A percentile compares a stretch with the other conserved stretches of the same genome.
Evolutionary conservation across 2,329 filamentous ascomycete genomes (phyloP).

Genomic region (Cladophialophora immunda): DNA sequence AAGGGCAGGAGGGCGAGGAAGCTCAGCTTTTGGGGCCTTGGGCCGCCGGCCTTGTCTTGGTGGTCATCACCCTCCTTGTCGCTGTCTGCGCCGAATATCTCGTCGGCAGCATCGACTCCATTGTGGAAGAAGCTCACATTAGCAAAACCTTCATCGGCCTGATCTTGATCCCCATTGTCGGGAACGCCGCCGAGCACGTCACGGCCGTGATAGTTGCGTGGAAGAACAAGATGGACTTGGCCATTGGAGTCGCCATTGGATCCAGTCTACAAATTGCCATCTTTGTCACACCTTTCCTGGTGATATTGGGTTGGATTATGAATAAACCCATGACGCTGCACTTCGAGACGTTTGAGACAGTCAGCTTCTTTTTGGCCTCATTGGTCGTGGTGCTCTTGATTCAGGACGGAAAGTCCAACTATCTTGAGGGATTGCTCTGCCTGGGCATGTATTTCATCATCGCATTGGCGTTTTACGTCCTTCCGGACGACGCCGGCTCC

Average conservation of each 20-base stretch:
- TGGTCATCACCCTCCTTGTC: constrained; percentile 74
- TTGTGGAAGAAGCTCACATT: constrained; percentile 74
- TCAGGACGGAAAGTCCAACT: constrained; percentile 84
- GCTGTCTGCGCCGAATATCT: constrained; percentile 79
- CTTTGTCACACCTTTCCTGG: constrained; percentile 80
- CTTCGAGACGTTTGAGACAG: constrained; percentile 82
- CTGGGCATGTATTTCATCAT: constrained; percentile 61
- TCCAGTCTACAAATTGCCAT: constrained; percentile 84
- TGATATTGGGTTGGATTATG: constrained; percentile 82
- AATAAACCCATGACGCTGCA: constrained; percentile 77
- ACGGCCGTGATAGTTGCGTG: constrained; percentile 81
- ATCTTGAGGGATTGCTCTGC: constrained; percentile 81
- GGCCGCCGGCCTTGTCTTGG: constrained; percentile 71
- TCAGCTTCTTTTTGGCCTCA: constrained; percentile 78
- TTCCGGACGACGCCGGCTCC: constrained; percentile 51
- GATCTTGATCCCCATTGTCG: constrained; percentile 80
- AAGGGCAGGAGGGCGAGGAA: constrained; percentile 46
- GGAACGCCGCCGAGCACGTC: constrained; percentile 82
- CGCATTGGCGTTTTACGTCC: constrained; percentile 59
- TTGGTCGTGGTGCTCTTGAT: constrained; percentile 77
- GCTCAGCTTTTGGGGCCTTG: constrained; percentile 67
- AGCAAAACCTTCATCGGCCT: constrained; percentile 84
- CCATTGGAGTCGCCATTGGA: constrained; percentile 82
- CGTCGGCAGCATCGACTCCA: constrained; percentile 76
- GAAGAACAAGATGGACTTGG: constrained; percentile 73